Base-by-base conservation (phyloP, 306 rosid species). In the Cicer yamashitae region DNA sequence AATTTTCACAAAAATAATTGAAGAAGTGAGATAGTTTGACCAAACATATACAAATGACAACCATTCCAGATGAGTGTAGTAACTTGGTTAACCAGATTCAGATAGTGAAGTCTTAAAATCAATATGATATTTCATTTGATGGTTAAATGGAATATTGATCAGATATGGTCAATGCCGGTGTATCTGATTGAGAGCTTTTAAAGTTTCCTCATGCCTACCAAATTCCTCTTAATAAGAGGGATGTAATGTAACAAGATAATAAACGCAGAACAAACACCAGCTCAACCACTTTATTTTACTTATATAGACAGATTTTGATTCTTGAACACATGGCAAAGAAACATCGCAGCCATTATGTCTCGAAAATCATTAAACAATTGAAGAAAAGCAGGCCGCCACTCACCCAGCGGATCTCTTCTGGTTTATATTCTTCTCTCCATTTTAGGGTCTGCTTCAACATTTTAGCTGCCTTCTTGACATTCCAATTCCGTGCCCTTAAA, bases 341-440 rank as follows among this genome's bases (percentile, higher is more conserved):
- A 18, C 46, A 52, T 50, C 64, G 12, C 46, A 22, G 14, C 38
- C 70, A 73, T 67, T 53, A 17, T 1, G n/a, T 9, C 53, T 45
- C 57, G 54, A 81, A 69, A 18, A 47, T 70, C 22, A 74, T 8
- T 4, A 14, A 10, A 50, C 57, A 79, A 53, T 50, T 60, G 39
- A 41, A 61, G 70, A 72, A 9, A 71, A 10, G 56, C 17, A 46
- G 43, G 65, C 34, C 48, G 46, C 51, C 5, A 81, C 86, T 70
- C 71, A 94, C 98, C 98, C 98, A 94, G 50, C 87, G 87, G 53
- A 92, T 94, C 84, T 89, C 97, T 80, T 94, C 96, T 1, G 99
- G 97, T 81, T 89, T 94, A 87, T 85, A 78, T 51, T 82, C 84
- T 56, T 77, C 70, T 86, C 97, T 90, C 97, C 99, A 92, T 76